phyloP scores from a whole-genome alignment of 2,329 filamentous ascomycete species.

The Penicillium sp. region DNA sequence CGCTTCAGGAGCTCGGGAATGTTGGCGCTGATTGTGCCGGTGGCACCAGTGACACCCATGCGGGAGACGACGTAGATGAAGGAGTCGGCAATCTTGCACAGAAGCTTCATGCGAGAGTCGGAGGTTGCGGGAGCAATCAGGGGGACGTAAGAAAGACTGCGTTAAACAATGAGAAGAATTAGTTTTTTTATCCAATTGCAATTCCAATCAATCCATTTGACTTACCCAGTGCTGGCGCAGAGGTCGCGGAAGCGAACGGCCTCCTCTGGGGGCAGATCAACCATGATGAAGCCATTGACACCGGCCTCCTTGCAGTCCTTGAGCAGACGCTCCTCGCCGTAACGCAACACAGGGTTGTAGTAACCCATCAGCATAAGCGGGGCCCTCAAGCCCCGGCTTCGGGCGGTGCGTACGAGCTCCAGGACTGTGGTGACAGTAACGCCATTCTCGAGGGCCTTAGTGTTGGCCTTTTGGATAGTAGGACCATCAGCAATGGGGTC shows the following conservation, averaged over 20 bases:
- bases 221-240: slow-evolving; percentile 43
- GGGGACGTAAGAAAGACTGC: slow-evolving; percentile 89
- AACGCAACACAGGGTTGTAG: slow-evolving; percentile 94
- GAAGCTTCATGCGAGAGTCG: slow-evolving; percentile 88
- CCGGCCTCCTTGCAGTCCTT: slow-evolving; percentile 82
- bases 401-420: slow-evolving; percentile 81
- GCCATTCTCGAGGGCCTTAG: slow-evolving; percentile 84
- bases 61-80: slow-evolving; percentile 99
- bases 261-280: slow-evolving; percentile 94
- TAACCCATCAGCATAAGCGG: slow-evolving; percentile 97
- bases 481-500: slow-evolving; percentile 98
- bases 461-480: slow-evolving; percentile 95
- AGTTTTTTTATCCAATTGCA: background rate
- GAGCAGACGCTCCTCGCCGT: slow-evolving; percentile 89
- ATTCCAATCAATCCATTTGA: slow-evolving; percentile 7
- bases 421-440: slow-evolving; percentile 82
- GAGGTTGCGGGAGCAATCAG: slow-evolving; percentile 94
- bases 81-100: slow-evolving; percentile 95
- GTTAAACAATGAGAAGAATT: background rate
- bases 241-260: slow-evolving; percentile 71
- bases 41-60: slow-evolving; percentile 94
- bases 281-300: slow-evolving; percentile 95
- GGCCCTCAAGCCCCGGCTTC: slow-evolving; percentile 75
- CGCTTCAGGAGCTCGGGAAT: slow-evolving; percentile 81
- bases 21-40: slow-evolving; percentile 78